phyloP scores from a whole-genome alignment of 805 yeast genomes.

The Cyberlindnera meyerae region DNA sequence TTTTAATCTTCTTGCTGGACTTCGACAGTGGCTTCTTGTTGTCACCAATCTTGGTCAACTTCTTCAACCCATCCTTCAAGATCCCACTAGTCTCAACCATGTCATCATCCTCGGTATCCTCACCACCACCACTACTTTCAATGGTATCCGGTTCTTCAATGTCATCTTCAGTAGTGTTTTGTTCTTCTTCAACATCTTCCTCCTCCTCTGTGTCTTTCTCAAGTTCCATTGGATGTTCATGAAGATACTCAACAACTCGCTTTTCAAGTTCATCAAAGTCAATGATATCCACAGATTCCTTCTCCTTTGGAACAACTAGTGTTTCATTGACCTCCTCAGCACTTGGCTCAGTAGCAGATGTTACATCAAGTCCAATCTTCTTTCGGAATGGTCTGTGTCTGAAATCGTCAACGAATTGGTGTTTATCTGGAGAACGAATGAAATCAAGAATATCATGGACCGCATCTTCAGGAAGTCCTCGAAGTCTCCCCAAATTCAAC shows the following conservation, averaged over 20 bases:
- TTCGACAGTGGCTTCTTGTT: too few species aligned
- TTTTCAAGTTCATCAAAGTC: conserved; percentile 7
- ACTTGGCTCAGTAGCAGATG: not conserved
- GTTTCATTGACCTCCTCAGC: not conserved
- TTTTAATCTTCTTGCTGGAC: too few species aligned
- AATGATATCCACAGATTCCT: not conserved
- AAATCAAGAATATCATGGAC: conserved; percentile 10
- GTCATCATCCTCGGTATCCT: not conserved
- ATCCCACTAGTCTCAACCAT: conserved; percentile 3
- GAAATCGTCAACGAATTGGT: conserved; percentile 12
- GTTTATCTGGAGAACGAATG: conserved; percentile 12
- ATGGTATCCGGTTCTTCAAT: too few species aligned
- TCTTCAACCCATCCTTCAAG: conserved; percentile 4
- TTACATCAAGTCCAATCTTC: conserved; percentile 11
- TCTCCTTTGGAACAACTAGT: not conserved
- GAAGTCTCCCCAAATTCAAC: conserved; percentile 10
- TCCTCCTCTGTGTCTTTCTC: conserved; percentile 1
- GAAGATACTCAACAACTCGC: conserved; percentile 4
- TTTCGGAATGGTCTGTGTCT: conserved; percentile 11
- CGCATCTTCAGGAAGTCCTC: conserved; percentile 10
- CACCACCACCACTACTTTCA: too few species aligned
- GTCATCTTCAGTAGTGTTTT: too few species aligned
- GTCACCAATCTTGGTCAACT: not conserved
- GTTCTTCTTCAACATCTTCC: too few species aligned
- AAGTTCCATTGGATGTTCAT: conserved; percentile 5